Evolutionary conservation across 257 asterid genomes (phyloP), one percentile per base, ranked within the genome.

Genomic region (Scutellaria barbata): DNA sequence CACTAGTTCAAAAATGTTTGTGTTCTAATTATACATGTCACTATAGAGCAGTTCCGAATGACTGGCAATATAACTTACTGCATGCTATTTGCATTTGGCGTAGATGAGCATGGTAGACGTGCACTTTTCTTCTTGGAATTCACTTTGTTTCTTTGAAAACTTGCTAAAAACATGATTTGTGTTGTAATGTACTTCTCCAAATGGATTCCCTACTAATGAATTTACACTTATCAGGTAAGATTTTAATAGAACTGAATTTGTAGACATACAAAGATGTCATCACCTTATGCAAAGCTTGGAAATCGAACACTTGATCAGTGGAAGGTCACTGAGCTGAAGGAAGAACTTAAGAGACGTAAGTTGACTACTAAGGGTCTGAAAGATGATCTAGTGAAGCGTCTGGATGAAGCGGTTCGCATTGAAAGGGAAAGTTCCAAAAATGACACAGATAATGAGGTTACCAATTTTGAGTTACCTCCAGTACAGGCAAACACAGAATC

Each of bases 281-380:
- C 98, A 10, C 88, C 88, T 13, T 88, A 84, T 80, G 87, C 83
- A 61, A 73, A 79, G 39, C 87, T 92, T 64, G 95, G 86, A 30
- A 72, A 78, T 76, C 77, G 83, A 33, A 66, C 97, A 57, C 90
- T 92, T 74, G 98, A 92, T 76, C 96, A 92, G 73, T 92, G 95
- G 97, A 92, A 76, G 83, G 98, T 92, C 73, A 88, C 93, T 56
- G 98, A 92, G 84, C 89, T 92, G 50, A 92, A 72, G 81, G 98
- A 92, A 82, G 98, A 92, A 82, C 95, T 92, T 62, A 92, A 86
- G 84, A 86, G 53, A 56, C 95, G 98, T 50, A 88, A 75, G 59
- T 72, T 92, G 85, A 65, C 85, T 43, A 89, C 86, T 73, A 81
- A 80, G 79, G 98, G 98, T 69, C 72, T 92, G 82, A 92, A 92